Conservation (phyloP, 2,329 filamentous ascomycete species). For the Hyphodiscus sp. region DNA sequence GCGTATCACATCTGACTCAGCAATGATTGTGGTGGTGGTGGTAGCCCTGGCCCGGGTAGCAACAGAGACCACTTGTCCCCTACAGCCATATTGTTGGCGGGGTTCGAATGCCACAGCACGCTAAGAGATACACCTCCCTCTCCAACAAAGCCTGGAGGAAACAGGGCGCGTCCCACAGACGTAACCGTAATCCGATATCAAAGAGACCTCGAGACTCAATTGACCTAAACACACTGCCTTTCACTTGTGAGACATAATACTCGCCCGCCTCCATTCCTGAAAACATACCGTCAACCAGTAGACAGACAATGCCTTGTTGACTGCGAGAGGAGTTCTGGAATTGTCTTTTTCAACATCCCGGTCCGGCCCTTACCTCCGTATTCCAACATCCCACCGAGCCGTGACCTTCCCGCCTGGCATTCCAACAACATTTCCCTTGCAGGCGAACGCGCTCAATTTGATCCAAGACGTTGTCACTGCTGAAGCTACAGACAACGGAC, state of each 20-base stretch:
- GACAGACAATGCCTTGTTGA: background rate
- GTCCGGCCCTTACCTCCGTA: too few species aligned
- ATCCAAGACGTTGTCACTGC: background rate
- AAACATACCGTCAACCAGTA: background rate
- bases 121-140: background rate
- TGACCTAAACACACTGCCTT: too few species aligned
- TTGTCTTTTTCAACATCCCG: too few species aligned
- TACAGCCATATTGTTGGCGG: background rate
- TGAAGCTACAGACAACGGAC: background rate
- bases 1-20: background rate
- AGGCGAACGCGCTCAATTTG: background rate
- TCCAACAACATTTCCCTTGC: background rate
- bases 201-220: too few species aligned
- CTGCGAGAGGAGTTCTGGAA: too few species aligned
- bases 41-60: too few species aligned
- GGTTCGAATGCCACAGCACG: background rate
- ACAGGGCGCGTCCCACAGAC: background rate
- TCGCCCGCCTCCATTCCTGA: too few species aligned
- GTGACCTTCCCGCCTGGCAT: background rate
- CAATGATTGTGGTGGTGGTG: background rate
- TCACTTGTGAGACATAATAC: too few species aligned
- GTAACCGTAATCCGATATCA: background rate
- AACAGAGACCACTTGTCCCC: too few species aligned
- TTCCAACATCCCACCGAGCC: background rate
- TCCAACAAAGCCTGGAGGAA: too few species aligned